Conservation (phyloP, 1,139 yeast genomes). For the Scheffersomyces cryptocercus region DNA sequence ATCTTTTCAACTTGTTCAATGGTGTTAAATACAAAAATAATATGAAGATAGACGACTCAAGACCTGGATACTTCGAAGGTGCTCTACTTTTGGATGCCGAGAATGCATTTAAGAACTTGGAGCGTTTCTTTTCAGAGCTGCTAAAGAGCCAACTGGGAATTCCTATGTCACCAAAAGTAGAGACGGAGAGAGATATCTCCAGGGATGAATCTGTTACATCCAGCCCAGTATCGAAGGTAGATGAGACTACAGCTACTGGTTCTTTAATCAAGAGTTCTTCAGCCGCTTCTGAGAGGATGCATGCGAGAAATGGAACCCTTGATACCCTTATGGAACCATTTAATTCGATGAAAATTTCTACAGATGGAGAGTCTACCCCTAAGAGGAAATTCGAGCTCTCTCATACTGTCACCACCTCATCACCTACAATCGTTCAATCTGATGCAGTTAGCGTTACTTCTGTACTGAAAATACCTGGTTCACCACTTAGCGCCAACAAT, state of each 20-base stretch:
- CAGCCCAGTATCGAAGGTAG: not conserved
- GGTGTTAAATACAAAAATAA: constrained; percentile 52
- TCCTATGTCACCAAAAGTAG: constrained; percentile 1
- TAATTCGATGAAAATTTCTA: constrained; percentile 8
- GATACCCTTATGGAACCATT: constrained; percentile 18
- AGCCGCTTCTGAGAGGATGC: not conserved
- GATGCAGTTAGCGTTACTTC: constrained; percentile 15
- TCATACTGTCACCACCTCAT: constrained; percentile 19
- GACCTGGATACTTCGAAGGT: constrained; percentile 65
- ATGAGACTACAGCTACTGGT: constrained; percentile 10
- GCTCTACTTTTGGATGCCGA: constrained; percentile 54
- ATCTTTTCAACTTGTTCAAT: constrained; percentile 53
- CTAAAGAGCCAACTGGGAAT: constrained; percentile 10
- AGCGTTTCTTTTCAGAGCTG: constrained; percentile 34
- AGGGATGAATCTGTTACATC: not conserved
- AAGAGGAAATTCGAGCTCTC: constrained; percentile 20
- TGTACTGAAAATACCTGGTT: constrained; percentile 12
- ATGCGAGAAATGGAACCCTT: constrained; percentile 7
- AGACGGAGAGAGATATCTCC: not conserved
- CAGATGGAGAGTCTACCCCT: constrained; percentile 8
- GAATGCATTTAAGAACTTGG: constrained; percentile 43
- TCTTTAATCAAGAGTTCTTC: constrained; percentile 1
- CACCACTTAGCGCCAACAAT: constrained; percentile 32
- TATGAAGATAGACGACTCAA: constrained; percentile 59
- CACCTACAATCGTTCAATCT: constrained; percentile 17